These are phyloP conservation scores for Linnemannia hyalina DNA, from an alignment of 192 early-diverging fungal species.

Conservation along the genomic window DNA sequence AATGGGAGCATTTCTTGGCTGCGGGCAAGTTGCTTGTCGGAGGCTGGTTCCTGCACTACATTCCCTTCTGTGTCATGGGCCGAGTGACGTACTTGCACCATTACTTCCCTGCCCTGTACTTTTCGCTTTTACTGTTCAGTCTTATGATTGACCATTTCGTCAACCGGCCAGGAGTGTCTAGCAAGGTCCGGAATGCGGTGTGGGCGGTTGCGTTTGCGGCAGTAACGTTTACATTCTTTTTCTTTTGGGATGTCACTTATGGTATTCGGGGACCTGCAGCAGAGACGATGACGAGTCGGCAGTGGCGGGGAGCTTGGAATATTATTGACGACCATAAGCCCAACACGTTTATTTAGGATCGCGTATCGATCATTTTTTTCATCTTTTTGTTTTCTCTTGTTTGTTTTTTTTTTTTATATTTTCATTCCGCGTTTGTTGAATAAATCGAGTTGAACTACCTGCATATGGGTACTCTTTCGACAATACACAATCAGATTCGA, in stretches of 20 bases:
- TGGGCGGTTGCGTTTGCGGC: constrained; percentile 55
- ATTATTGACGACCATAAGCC: constrained; percentile 72
- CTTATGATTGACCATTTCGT: constrained; percentile 83
- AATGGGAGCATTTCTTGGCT: constrained; percentile 82
- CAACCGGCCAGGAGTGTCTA: neutral
- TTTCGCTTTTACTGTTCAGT: constrained; percentile 85
- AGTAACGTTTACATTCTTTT: constrained; percentile 72
- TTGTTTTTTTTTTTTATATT: neutral
- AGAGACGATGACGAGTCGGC: constrained; percentile 65
- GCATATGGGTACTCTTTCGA: too few relatives aligned
- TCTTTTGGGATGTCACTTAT: constrained; percentile 86
- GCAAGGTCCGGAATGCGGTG: constrained; percentile 51
- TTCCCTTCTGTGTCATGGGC: constrained; percentile 97
- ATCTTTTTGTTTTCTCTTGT: neutral
- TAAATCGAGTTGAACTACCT: too few relatives aligned
- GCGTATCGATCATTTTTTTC: neutral
- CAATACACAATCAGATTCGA: too few relatives aligned
- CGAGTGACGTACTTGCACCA: constrained; percentile 97
- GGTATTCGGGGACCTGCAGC: constrained; percentile 80
- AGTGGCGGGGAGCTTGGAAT: constrained; percentile 88
- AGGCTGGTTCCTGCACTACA: constrained; percentile 96
- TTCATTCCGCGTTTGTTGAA: neutral
- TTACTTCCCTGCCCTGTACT: constrained; percentile 97
- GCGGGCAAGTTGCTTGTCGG: constrained; percentile 78
- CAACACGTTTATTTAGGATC: constrained; percentile 25